Evolutionary conservation across 805 yeast genomes (phyloP), one percentile per base, ranked within the genome.

Genomic region (Ogataea neopini): DNA sequence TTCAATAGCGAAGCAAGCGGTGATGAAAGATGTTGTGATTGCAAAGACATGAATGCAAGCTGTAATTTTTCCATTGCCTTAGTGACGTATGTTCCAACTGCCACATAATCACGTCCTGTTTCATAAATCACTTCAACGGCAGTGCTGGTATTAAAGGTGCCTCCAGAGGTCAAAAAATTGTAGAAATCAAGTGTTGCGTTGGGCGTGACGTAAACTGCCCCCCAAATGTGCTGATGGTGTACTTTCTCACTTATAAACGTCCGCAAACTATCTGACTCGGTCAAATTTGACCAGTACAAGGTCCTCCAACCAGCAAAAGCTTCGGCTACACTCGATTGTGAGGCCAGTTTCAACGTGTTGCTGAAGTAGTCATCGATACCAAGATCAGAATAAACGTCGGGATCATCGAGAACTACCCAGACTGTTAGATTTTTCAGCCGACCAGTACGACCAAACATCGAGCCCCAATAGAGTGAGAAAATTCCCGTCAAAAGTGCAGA

Each of bases 191-290:
- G 56, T 2, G 86, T 75, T 1, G 83, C 77, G 58, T 81, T 80
- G 6, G 77, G 71, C 23, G 58, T 57, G 17, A 84, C 76, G 49
- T 75, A 73, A 23, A 83, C 64, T 1, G 81, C 76, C n/a, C 77
- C 71, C 89, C 90, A 85, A 52, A 69, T 77, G 7, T 75, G 52
- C 59, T 81, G 79, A 47, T 75, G 78, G 57, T 79, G 80, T 1
- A 84, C 74, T 48, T 68, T 66, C 20, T 71, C 56, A 35, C 60
- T 30, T 15, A 83, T 58, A 48, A 75, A 75, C 3, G 68, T 66
- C 22, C 61, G 61, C 6, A 72, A 43, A 7, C 59, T 47, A 11
- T 69, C 61, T 35, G 67, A 17, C 46, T 66, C 59, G n/a, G 50
- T 59, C 35, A 72, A 63, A n/a, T 64, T 65, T 0, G 66, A 48